These are phyloP conservation scores for Fusarium verrucosum DNA, from an alignment of 2,329 filamentous ascomycete species.

Conservation along the genomic window DNA sequence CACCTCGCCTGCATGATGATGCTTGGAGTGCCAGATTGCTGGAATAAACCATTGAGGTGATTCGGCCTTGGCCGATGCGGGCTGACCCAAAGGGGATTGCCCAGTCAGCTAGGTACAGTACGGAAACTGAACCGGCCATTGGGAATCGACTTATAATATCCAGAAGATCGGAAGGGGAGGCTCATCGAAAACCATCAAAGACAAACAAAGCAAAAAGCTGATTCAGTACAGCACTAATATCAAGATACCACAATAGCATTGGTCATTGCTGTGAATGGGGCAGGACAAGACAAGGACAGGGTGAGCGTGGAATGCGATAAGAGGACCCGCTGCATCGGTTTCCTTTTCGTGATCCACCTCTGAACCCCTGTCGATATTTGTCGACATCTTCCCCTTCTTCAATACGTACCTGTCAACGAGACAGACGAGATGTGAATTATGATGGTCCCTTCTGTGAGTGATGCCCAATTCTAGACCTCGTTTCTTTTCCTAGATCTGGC, in stretches of 20 bases:
- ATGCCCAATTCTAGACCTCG: conserved; percentile 3
- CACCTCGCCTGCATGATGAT: conserved; percentile 30
- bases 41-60: conserved; percentile 25
- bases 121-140: conserved; percentile 35
- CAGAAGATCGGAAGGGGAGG: conserved; percentile 15
- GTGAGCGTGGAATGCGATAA: conserved; percentile 15
- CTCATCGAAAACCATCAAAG: conserved; percentile 8
- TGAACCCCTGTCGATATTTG: conserved; percentile 15
- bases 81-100: conserved; percentile 23
- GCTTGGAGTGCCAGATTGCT: conserved; percentile 34
- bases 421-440: conserved; percentile 2
- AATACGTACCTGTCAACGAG: conserved; percentile 3
- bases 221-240: not conserved
- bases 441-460: not conserved
- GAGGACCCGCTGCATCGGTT: conserved; percentile 23
- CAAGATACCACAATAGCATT: not conserved
- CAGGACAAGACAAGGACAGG: not conserved
- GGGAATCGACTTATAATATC: conserved; percentile 29
- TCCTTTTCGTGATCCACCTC: conserved; percentile 30
- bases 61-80: conserved; percentile 43
- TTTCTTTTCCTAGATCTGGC: not conserved
- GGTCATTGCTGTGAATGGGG: not conserved
- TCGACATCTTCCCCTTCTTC: conserved; percentile 24
- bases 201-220: conserved; percentile 20
- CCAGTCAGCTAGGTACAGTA: conserved; percentile 44